Evolutionary conservation across 2,329 filamentous ascomycete species (phyloP), one percentile per base, ranked within the genome.

Genomic region (Cyclaneusma minus): DNA sequence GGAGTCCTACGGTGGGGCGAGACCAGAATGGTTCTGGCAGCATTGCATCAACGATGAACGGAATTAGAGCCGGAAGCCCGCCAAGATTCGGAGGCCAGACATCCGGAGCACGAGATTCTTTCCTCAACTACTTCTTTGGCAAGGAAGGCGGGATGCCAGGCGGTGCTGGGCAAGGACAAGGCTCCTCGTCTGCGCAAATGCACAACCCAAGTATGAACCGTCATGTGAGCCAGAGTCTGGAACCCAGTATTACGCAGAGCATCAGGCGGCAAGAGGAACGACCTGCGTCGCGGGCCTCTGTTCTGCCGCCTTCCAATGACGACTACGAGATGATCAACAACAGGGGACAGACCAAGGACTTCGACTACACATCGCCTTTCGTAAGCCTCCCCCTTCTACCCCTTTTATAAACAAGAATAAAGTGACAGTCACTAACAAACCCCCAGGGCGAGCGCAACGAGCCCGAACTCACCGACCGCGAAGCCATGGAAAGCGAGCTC

Each of bases 101-200:
- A 25, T 73, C 74, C 30, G 67, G 59, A 33, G 70, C 81, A 21
- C 70, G 76, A 35, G 89, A 98, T 54, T 91, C 84, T 1, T 98
- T 98, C 60, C 54, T 98, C 35, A 95, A 87, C 54, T 98, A 98
- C 54, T 98, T 98, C 56, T 98, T 98, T 44, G 85, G 89, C 42
- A 95, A 98, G 49, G 89, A 98, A 34, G 81, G 81, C 24, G 62
- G 68, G 20, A 52, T 61, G 16, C 56, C 60, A 31, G 45, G 58
- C 23, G 54, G 50, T 27, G 29, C 44, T 16, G 47, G 48, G 6
- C 32, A 38, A 12, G 40, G 48, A 44, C 40, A 52, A 38, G 50
- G 51, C 35, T 49, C 53, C 16, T 28, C 40, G 13, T 35, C 37
- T 9, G 25, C 35, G 11, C 32, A 36, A 18, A n/a, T n/a, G n/a